Base-by-base conservation (phyloP, 1,284 basidiomycete species). In the Sanghuangporus weigelae region DNA sequence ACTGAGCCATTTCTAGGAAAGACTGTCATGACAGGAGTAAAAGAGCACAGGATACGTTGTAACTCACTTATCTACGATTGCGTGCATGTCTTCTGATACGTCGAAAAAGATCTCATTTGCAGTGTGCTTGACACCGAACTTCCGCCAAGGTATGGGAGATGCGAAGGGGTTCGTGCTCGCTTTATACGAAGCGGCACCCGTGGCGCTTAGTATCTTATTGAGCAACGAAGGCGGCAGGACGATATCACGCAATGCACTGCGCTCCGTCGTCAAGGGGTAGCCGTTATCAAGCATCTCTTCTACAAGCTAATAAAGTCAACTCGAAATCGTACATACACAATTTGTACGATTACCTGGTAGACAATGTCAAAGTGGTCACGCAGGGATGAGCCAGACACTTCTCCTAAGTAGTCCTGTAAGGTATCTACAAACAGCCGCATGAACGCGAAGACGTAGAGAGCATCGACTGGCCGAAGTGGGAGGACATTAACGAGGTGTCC, bases 101-200 rank as follows among this genome's bases (percentile, higher is more conserved):
- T 98, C 96, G 72, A 98, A 93, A 73, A 94, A 95, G 39, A 98
- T 90, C 75, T 98, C 96, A 73, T 98, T 97, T 74, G 86, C 91
- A 46, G 89, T 86, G 73, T 98, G 92, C 62, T 89, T 82, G 48
- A 96, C 80, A 2, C 92, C 92, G 2, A 89, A 83, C 70, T 92
- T 91, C 57, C 96, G 83, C 96, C 96, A 98, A 4, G 95, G 94
- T 72, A 98, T 96, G 0, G 94, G 92, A 6, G 93, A 95, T 1
- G 93, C 87, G 70, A 98, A 96, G 0, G 93, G 89, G 14, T 90
- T 84, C 0, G 86, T 79, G 40, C 71, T 38, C 63, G 70, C 69
- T 72, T 77, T 71, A 66, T 76, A 63, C 62, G 82, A 71, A 4
- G 81, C 77, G 0, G 80, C 79, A 51, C 87, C 82, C 53, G 89